Base-by-base conservation (phyloP, 1,284 basidiomycete species). In the Laetiporus sulphureus region DNA sequence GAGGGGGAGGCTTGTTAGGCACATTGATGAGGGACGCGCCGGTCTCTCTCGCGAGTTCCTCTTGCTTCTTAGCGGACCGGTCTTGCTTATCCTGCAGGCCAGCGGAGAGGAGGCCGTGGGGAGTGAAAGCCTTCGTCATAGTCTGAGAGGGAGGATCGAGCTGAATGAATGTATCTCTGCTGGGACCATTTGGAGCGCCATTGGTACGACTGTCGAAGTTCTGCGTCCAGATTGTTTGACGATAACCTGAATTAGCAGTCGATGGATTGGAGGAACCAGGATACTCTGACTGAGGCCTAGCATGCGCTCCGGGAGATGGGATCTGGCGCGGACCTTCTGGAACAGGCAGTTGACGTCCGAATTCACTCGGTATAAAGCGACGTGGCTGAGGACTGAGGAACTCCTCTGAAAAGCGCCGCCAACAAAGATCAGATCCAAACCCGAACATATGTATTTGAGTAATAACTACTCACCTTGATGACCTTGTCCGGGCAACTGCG, bases 21-120 rank as follows among this genome's bases (percentile, higher is more conserved):
- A 99, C 91, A 58, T 94, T 94, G 65, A 99, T 84, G 42, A 99
- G 73, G 8, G 90, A 89, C 21, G 80, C 83, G 25, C 96, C 96
- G 6, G 74, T 79, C 63, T 94, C 91, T 34, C 94, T 75, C 5
- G 95, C 95, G 11, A 90, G 69, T 61, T 94, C 89, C 61, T 99
- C 94, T 57, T 96, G 91, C 40, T 85, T 77, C 63, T 94, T 95
- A 7, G 96, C 95, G 19, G 91, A 95, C 33, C 93, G 80, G 58
- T 96, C 93, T 56, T 93, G 83, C 63, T 92, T 94, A 62, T 98
- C 94, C 59, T 95, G 90, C 52, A 97, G 74, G 24, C 94, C 95
- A 33, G 92, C 91, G 47, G 92, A 93, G 30, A 99, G 77, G 11
- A 99, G 69, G 7, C 95, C 95, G 50, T 96, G 92, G 3, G 94